These are phyloP conservation scores for Neofusicoccum ribis DNA, from an alignment of 2,329 filamentous ascomycete genomes.

Conservation along the genomic window DNA sequence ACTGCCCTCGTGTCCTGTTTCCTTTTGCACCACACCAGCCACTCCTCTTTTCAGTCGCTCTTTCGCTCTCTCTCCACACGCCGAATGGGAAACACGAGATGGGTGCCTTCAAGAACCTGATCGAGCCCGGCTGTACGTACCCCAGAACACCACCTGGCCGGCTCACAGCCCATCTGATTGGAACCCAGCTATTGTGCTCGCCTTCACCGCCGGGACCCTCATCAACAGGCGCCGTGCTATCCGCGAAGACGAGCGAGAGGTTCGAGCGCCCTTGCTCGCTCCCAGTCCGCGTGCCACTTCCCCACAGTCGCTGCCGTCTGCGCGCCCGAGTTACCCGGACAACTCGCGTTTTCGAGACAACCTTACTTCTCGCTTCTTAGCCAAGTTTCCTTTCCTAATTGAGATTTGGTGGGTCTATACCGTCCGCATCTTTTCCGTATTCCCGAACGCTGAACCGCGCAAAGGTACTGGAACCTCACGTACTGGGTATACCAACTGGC, in stretches of 20 bases:
- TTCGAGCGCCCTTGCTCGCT: constrained; percentile 10
- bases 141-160: neutral
- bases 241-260: neutral
- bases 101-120: constrained; percentile 17
- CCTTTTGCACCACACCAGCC: neutral
- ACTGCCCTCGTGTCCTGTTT: neutral
- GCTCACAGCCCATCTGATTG: neutral
- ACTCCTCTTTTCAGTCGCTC: neutral
- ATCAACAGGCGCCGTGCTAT: constrained; percentile 20
- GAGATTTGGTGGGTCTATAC: constrained; percentile 31
- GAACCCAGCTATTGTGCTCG: constrained; percentile 19
- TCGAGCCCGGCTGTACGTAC: constrained; percentile 19
- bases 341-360: constrained; percentile 21
- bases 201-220: constrained; percentile 23
- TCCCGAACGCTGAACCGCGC: too few species aligned
- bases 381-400: constrained; percentile 32
- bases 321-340: constrained; percentile 9
- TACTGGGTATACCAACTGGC: constrained; percentile 46
- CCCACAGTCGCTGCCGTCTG: neutral
- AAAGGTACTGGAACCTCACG: neutral
- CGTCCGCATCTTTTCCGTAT: too few species aligned
- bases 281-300: neutral
- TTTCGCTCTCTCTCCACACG: neutral
- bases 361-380: constrained; percentile 23
- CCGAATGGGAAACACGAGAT: neutral